These are phyloP conservation scores for Schizothecium vesticola DNA, from an alignment of 495 filamentous ascomycete species.

Conservation along the genomic window DNA sequence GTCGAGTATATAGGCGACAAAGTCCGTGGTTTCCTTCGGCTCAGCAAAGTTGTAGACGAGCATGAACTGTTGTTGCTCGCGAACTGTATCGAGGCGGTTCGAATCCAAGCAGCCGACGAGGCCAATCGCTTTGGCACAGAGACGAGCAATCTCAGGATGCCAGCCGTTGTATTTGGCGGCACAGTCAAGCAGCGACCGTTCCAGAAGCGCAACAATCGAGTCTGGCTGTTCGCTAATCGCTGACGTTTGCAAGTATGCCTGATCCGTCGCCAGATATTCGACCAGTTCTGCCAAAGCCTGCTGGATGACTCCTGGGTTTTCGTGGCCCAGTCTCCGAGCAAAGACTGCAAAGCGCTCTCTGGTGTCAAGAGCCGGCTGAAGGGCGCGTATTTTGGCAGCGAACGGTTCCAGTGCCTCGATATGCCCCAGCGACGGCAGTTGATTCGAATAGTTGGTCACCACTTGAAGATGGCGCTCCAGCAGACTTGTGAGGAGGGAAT, in stretches of 20 bases:
- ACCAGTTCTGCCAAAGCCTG: slow-evolving; percentile 73
- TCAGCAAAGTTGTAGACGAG: slow-evolving; percentile 79
- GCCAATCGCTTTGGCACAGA: slow-evolving; percentile 75
- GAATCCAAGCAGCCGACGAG: slow-evolving; percentile 88
- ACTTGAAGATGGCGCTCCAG: slow-evolving; percentile 54
- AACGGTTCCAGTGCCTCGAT: slow-evolving; percentile 63
- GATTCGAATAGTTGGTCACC: slow-evolving; percentile 59
- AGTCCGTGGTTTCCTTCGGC: slow-evolving; percentile 75
- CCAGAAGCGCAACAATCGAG: slow-evolving; percentile 61
- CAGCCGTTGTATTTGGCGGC: slow-evolving; percentile 69
- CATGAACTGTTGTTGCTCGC: slow-evolving; percentile 72
- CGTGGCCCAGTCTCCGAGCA: slow-evolving; percentile 65
- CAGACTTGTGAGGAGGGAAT: slow-evolving; percentile 58
- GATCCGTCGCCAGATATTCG: slow-evolving; percentile 63
- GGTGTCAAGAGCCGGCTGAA: slow-evolving; percentile 53
- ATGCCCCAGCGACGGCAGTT: slow-evolving; percentile 71
- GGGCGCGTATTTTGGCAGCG: slow-evolving; percentile 54
- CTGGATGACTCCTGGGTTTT: slow-evolving; percentile 76
- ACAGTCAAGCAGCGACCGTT: slow-evolving; percentile 76
- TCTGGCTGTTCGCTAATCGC: slow-evolving; percentile 84
- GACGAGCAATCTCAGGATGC: slow-evolving; percentile 57
- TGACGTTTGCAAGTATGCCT: slow-evolving; percentile 74
- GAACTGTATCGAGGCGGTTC: slow-evolving; percentile 74
- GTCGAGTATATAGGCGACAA: slow-evolving; percentile 77
- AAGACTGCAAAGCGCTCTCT: slow-evolving; percentile 60